Evolutionary conservation across 176 grass and related monocot genomes (phyloP).

Genomic region (Bothriochloa decipiens): DNA sequence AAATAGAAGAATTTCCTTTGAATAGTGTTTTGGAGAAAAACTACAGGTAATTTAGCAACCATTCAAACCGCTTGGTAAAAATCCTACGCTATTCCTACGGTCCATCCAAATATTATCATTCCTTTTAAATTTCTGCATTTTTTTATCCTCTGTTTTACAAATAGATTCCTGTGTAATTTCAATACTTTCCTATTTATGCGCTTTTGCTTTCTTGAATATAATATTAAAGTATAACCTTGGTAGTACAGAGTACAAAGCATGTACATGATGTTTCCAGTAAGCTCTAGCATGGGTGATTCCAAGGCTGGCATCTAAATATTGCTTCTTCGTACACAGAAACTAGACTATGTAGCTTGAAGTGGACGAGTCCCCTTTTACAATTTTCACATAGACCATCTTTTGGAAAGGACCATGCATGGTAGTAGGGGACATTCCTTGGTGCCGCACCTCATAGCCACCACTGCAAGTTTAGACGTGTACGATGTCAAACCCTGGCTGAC

Average conservation of each 20-base stretch:
- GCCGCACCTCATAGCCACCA: constrained; percentile 14
- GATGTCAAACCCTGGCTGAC: constrained; percentile 17
- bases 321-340: background rate
- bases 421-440: constrained; percentile 22
- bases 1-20: too few relatives aligned
- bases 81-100: too few relatives aligned
- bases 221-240: too few relatives aligned
- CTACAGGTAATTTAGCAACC: too few relatives aligned
- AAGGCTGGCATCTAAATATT: background rate
- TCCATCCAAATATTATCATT: too few relatives aligned
- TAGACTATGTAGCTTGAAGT: background rate
- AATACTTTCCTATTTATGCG: too few relatives aligned
- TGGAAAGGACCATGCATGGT: background rate
- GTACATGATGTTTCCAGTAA: background rate
- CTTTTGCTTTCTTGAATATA: too few relatives aligned
- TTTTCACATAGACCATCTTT: background rate
- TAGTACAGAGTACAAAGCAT: too few relatives aligned
- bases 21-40: background rate
- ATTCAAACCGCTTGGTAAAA: too few relatives aligned
- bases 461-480: constrained; percentile 5
- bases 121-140: too few relatives aligned
- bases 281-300: background rate
- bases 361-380: background rate
- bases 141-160: too few relatives aligned
- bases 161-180: too few relatives aligned